Percentiles rank a stretch among this genome's conserved stretches.
phyloP scores from a whole-genome alignment of 2,329 filamentous ascomycete species.

The Hymenoscyphus linearis region DNA sequence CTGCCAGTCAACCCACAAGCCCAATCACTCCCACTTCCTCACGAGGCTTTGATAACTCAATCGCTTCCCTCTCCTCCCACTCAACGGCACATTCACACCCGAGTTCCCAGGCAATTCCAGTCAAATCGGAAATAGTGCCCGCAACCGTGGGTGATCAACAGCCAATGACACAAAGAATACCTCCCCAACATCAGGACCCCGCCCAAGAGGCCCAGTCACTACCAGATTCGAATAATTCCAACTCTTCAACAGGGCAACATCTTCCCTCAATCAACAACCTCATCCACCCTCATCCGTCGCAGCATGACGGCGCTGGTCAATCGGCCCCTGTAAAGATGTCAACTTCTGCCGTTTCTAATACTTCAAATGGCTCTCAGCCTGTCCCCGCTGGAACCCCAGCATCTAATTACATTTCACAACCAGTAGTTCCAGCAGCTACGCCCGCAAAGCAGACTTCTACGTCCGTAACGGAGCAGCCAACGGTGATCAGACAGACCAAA shows the following conservation, averaged over 20 bases:
- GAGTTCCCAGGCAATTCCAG: slow-evolving; percentile 25
- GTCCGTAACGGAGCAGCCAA: slow-evolving; percentile 12
- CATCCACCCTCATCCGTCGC: slow-evolving; percentile 66
- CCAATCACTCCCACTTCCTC: slow-evolving; percentile 55
- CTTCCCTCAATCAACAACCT: slow-evolving; percentile 78
- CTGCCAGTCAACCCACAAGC: slow-evolving; percentile 59
- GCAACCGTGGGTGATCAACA: slow-evolving; percentile 29
- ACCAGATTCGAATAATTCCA: background rate
- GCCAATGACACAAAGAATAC: slow-evolving; percentile 30
- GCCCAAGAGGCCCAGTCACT: slow-evolving; percentile 11
- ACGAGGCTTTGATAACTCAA: slow-evolving; percentile 40
- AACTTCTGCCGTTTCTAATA: background rate
- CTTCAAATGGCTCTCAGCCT: background rate
- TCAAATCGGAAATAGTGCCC: slow-evolving; percentile 26
- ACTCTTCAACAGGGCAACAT: slow-evolving; percentile 39
- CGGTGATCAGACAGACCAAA: slow-evolving; percentile 66
- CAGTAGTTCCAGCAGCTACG: slow-evolving; percentile 1
- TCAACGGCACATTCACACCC: slow-evolving; percentile 29
- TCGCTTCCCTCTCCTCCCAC: slow-evolving; percentile 37
- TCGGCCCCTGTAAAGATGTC: slow-evolving; percentile 28
- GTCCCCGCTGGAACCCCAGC: slow-evolving; percentile 26
- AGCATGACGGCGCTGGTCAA: slow-evolving; percentile 41
- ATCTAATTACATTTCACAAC: slow-evolving; percentile 7
- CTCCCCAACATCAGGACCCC: slow-evolving; percentile 32
- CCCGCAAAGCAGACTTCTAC: background rate